A percentile compares a stretch with the other conserved stretches of the same genome.
Conservation (phyloP, 768 basidiomycete genomes). For the Auricularia sp. region DNA sequence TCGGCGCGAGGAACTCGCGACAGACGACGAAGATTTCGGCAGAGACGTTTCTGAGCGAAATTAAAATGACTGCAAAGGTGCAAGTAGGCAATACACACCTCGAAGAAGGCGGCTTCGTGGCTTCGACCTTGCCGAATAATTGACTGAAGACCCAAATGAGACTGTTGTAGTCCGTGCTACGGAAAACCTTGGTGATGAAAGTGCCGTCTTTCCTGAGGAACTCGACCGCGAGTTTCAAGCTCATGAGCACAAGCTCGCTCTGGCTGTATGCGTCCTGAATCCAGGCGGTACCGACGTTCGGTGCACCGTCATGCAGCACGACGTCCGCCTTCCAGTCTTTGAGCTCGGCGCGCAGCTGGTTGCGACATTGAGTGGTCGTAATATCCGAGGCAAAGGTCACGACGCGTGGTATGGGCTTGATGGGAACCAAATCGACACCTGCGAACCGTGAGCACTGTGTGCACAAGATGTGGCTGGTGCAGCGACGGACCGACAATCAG, state of each 20-base stretch:
- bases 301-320: constrained; percentile 96
- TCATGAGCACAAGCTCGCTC: constrained; percentile 92
- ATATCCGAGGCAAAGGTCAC: constrained; percentile 91
- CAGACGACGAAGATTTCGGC: constrained; percentile 99
- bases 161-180: constrained; percentile 96
- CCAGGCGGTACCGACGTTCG: constrained; percentile 99
- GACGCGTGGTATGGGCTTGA: constrained; percentile 89
- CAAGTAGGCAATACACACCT: constrained; percentile 41
- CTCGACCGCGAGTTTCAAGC: constrained; percentile 88
- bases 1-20: constrained; percentile 87
- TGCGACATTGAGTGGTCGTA: constrained; percentile 83
- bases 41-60: constrained; percentile 73
- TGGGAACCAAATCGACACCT: constrained; percentile 95
- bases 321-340: constrained; percentile 99
- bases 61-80: background rate
- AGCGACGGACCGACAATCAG: constrained; percentile 69
- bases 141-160: constrained; percentile 98
- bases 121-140: constrained; percentile 91
- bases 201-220: constrained; percentile 89
- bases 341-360: constrained; percentile 72
- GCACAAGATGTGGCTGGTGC: constrained; percentile 3
- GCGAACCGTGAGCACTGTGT: background rate
- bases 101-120: constrained; percentile 96
- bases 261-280: constrained; percentile 97
- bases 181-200: constrained; percentile 97